Evolutionary conservation across 345 rosid species (phyloP).

Genomic region (Laguncularia racemosa): DNA sequence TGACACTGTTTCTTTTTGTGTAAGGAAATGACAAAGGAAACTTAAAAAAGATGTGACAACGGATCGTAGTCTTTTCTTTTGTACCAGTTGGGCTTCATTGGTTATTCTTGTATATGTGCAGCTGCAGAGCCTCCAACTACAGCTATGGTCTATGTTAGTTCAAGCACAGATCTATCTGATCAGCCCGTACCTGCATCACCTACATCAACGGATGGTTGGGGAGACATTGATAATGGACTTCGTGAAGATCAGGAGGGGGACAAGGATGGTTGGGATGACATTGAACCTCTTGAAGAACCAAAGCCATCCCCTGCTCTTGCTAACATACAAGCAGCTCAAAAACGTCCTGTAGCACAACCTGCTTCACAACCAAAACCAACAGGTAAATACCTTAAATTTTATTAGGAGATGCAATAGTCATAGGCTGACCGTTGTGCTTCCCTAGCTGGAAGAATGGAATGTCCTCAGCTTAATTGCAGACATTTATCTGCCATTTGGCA

Average conservation of each 20-base stretch:
- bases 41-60: no score
- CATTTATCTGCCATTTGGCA: no score
- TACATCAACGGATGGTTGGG: conserved; percentile 98
- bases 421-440: no score
- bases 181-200: conserved; percentile 74
- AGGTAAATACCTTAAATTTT: conserved; percentile 34
- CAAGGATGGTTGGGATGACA: conserved; percentile 96
- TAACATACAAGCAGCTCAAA: conserved; percentile 92
- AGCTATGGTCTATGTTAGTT: conserved; percentile 43
- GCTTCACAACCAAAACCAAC: conserved; percentile 54
- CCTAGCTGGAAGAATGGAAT: no score
- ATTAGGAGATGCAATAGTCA: no score
- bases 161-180: conserved; percentile 64
- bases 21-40: no score
- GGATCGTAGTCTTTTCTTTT: no score
- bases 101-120: conserved; percentile 21
- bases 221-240: conserved; percentile 84
- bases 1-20: no score
- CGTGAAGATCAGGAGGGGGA: conserved; percentile 64
- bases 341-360: conserved; percentile 57
- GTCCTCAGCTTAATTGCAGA: no score
- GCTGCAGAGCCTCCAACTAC: conserved; percentile 48
- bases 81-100: no score
- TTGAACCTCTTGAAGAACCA: conserved; percentile 85
- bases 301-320: conserved; percentile 75